These are phyloP conservation scores for Picochlorum sp. DNA, from an alignment of 139 green algal species.

Conservation along the genomic window DNA sequence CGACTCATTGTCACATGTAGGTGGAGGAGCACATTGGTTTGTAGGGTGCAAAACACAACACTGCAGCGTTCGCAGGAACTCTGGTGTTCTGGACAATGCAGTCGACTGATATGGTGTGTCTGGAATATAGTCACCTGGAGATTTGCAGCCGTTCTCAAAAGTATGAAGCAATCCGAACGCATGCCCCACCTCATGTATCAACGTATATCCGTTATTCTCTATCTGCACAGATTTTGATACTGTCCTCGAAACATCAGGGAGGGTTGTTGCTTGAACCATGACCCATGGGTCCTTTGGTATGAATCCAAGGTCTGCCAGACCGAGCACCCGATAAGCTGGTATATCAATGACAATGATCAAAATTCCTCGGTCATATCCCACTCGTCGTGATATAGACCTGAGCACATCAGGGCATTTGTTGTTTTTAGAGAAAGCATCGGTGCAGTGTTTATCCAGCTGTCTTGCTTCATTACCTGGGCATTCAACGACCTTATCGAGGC, in stretches of 20 bases:
- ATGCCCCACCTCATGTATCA: neutral
- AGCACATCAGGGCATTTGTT: constrained; percentile 6
- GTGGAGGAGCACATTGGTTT: neutral
- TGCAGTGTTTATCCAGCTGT: neutral
- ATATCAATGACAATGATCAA: neutral
- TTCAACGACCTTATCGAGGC: constrained; percentile 1
- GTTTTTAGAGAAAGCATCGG: neutral
- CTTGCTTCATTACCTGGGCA: neutral
- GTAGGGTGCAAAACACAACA: neutral
- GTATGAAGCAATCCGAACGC: neutral
- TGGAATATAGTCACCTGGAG: constrained; percentile 3
- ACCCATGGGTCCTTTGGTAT: neutral
- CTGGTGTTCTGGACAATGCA: neutral
- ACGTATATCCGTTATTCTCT: neutral
- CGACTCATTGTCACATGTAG: neutral
- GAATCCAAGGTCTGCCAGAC: neutral
- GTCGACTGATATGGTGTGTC: neutral
- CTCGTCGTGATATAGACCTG: neutral
- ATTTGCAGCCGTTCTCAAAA: constrained; percentile 3
- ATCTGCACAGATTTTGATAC: neutral
- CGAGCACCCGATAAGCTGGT: neutral
- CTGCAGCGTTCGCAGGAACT: neutral
- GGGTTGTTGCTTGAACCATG: neutral
- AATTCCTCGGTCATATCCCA: neutral
- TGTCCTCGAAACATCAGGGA: constrained; percentile 2